These are phyloP conservation scores for Rhizopus microsporus DNA, from an alignment of 371 early-diverging fungal species.

Conservation along the genomic window DNA sequence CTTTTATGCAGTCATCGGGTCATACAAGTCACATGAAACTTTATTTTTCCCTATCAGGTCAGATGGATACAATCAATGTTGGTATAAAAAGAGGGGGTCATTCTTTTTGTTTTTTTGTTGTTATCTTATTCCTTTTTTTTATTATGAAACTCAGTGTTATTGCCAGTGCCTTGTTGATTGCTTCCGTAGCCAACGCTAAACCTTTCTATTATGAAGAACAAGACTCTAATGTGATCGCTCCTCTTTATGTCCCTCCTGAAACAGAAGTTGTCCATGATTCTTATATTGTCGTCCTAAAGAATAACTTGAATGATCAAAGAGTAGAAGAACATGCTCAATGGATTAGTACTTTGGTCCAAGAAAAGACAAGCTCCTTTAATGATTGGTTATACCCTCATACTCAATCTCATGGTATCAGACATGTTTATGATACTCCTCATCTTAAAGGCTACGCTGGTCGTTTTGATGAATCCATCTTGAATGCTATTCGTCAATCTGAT, in stretches of 20 bases:
- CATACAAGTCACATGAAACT: too few relatives aligned
- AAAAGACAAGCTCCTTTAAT: background rate
- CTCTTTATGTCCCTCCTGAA: constrained; percentile 63
- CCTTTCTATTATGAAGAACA: constrained; percentile 16
- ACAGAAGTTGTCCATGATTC: constrained; percentile 71
- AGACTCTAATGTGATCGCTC: constrained; percentile 45
- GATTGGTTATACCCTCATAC: constrained; percentile 32
- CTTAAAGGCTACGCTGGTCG: constrained; percentile 86
- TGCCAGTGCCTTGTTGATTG: constrained; percentile 26
- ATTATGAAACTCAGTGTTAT: constrained; percentile 30
- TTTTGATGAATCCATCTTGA: constrained; percentile 67
- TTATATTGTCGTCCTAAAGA: constrained; percentile 87
- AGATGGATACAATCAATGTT: too few relatives aligned
- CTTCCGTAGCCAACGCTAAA: constrained; percentile 20
- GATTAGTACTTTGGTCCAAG: constrained; percentile 25
- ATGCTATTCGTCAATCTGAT: constrained; percentile 66
- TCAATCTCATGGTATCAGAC: constrained; percentile 58
- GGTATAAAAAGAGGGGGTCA: background rate
- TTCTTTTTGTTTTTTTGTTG: background rate
- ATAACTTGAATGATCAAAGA: constrained; percentile 38
- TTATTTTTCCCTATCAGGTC: too few relatives aligned
- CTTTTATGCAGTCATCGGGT: too few relatives aligned
- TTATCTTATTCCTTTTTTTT: constrained; percentile 7
- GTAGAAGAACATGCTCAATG: constrained; percentile 35
- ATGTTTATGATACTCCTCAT: constrained; percentile 71